Evolutionary conservation across 1,284 basidiomycete species (phyloP), one percentile per base, ranked within the genome.

Genomic region (Ceratobasidium sp.): DNA sequence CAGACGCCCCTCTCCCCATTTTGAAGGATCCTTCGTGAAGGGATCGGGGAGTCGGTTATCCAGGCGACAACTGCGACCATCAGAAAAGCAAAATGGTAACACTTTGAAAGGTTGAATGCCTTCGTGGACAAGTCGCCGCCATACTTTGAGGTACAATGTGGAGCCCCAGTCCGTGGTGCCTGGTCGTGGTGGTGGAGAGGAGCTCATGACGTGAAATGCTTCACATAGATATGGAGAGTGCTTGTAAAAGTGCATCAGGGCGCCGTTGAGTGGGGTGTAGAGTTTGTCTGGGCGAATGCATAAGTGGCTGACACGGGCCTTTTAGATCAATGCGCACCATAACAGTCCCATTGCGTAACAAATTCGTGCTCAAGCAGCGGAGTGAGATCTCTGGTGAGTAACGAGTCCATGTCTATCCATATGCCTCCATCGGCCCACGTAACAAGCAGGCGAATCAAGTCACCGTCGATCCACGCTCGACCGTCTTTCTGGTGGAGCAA

Each of bases 291-390:
- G 42, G 17, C n/a, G 4, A 1, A 47, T 47, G 38, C 12, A 35
- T 58, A 68, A 71, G 55, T 40, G 47, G 31, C 54, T 45, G 29
- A 10, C 17, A 27, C 4, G 43, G 29, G 22, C 45, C 1, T 17
- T n/a, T 43, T 31, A 40, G 62, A 4, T 34, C 54, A 60, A 17
- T 2, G 79, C 88, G 72, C 76, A 94, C 93, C 92, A 76, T 95
- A 96, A 77, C 94, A 97, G 76, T 97, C 95, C 95, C 94, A 96
- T 77, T 96, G 93, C 0, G 91, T 94, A 12, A 97, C 91, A 77
- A 94, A 98, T 78, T 98, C 95, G 75, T 92, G 90, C 78, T 96
- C 94, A 6, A 91, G 80, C 68, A 97, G 80, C 3, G 93, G 92
- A 3, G 88, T 82, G 25, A 97, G 80, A 78, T 93, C 90, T 60